These are phyloP conservation scores for Ulota crispa DNA, from an alignment of 225 moss, liverwort and hornwort genomes.

Conservation along the genomic window DNA sequence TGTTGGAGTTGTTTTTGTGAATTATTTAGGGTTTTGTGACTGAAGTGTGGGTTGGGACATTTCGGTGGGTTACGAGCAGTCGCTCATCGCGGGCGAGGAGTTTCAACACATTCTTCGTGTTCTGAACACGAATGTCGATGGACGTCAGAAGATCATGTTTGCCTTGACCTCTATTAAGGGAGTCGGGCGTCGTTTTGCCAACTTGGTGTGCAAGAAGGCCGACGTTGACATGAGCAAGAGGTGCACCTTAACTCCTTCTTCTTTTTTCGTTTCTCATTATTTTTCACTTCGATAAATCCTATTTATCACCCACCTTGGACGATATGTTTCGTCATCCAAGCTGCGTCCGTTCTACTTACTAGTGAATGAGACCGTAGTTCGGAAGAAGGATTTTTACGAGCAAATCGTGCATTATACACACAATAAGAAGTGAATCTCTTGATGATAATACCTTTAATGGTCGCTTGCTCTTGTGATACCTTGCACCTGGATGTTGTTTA, in stretches of 20 bases:
- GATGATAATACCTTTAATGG: not conserved
- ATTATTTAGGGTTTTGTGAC: constrained; percentile 9
- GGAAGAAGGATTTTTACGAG: not conserved
- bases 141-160: constrained; percentile 76
- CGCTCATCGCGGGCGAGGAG: constrained; percentile 71
- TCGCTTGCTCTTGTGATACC: not conserved
- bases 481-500: not conserved
- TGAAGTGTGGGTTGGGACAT: constrained; percentile 9
- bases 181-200: constrained; percentile 73
- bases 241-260: not conserved
- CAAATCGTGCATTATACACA: not conserved
- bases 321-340: not conserved
- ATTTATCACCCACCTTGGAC: not conserved
- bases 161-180: constrained; percentile 77
- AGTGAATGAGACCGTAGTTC: not conserved
- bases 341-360: not conserved
- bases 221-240: constrained; percentile 84
- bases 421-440: too few species aligned
- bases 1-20: not conserved
- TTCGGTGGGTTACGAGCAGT: constrained; percentile 32
- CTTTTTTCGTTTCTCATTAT: not conserved
- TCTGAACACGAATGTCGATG: constrained; percentile 75
- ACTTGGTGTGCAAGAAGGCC: constrained; percentile 79
- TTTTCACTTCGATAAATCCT: too few species aligned
- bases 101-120: constrained; percentile 83